Base-by-base conservation (phyloP, 306 rosid genomes). In the cucumber (Cucumis sativus) region DNA sequence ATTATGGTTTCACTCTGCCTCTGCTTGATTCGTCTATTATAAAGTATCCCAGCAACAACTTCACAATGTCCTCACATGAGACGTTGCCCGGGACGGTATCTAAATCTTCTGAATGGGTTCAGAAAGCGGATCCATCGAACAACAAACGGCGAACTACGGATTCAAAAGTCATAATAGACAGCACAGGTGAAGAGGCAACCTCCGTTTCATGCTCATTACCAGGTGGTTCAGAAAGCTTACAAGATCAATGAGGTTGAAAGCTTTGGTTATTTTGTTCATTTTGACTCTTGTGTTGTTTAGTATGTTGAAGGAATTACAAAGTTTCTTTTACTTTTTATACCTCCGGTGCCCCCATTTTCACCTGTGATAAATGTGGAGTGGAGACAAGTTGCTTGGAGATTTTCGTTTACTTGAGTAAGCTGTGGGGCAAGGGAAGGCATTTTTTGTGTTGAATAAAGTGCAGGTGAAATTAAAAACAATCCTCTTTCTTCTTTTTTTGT, bases 361-460 rank as follows among this genome's bases (percentile, higher is more conserved):
- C 88, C 97, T 92, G 92, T 87, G 41, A 51, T 82, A 76, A 52
- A 77, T 84, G 87, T 79, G 79, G 86, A 81, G 80, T 76, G 80
- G 72, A 80, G 79, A 82, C 79, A 84, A 86, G 82, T 80, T 84
- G 80, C 80, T 20, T 75, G 78, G 77, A 54, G 77, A 74, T 75
- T 75, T 16, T 33, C 37, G 21, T 75, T 75, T 69, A 57, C 78
- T 18, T 28, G 79, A 61, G 71, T 14, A 68, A 82, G 72, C 79
- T 59, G 71, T 84, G 82, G 95, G 90, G 86, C 82, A 79, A 80
- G 84, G 82, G 90, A 80, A 73, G 85, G 84, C 88, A 82, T 59
- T 90, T 90, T 90, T 88, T 85, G 96, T 81, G 96, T 85, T 89
- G 86, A 92, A 92, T 90, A 89, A 90, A 86, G 80, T 82, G 94